Conservation (phyloP, 768 basidiomycete species). For the Neoboletus brunneissimus region DNA sequence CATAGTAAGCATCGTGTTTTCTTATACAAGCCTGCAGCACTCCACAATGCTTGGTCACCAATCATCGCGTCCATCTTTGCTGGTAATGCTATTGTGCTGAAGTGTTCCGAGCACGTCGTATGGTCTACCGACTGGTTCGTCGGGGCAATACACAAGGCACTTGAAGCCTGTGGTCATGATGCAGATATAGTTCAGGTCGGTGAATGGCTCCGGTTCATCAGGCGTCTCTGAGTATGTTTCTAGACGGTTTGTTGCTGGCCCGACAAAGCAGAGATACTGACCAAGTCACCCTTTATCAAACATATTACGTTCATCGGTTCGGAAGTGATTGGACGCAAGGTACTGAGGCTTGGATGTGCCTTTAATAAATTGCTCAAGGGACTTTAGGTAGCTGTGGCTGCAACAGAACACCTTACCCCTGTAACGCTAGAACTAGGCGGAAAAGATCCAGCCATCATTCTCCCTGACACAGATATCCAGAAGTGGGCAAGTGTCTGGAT, state of each 20-base stretch:
- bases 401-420: slow-evolving; percentile 84
- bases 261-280: slow-evolving; percentile 79
- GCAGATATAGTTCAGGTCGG: slow-evolving; percentile 84
- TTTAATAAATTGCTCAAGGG: background rate
- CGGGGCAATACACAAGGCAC: slow-evolving; percentile 69
- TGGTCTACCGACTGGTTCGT: slow-evolving; percentile 90
- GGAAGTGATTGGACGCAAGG: slow-evolving; percentile 72
- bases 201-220: background rate
- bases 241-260: slow-evolving; percentile 87
- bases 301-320: slow-evolving; percentile 96
- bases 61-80: slow-evolving; percentile 89
- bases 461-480: slow-evolving; percentile 80
- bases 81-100: slow-evolving; percentile 86
- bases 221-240: slow-evolving; percentile 8
- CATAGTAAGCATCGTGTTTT: background rate
- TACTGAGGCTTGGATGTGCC: slow-evolving; percentile 26
- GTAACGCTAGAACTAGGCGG: slow-evolving; percentile 93
- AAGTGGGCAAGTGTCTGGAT: slow-evolving; percentile 82
- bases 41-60: slow-evolving; percentile 94
- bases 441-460: slow-evolving; percentile 89
- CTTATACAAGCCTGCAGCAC: slow-evolving; percentile 46
- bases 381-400: slow-evolving; percentile 72
- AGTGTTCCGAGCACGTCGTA: slow-evolving; percentile 88
- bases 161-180: slow-evolving; percentile 80
- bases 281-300: slow-evolving; percentile 72